Conservation (phyloP, 495 filamentous ascomycete genomes). For the Hypomontagnella submonticulosa region DNA sequence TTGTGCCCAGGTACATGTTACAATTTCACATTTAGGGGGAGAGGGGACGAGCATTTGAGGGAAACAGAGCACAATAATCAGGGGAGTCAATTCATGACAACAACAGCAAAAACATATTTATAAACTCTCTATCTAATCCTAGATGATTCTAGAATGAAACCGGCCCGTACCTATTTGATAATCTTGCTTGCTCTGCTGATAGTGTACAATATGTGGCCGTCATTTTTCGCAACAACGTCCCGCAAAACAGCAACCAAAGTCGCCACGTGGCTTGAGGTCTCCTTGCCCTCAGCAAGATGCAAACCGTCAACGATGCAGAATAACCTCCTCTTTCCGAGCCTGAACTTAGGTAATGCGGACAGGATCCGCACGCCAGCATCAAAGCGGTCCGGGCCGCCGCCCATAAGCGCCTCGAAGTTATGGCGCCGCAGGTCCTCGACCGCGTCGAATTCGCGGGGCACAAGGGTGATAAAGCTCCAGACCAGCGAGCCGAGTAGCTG, state of each 20-base stretch:
- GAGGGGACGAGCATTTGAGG: too few relatives aligned
- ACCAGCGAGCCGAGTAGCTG: constrained; percentile 37
- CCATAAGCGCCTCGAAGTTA: constrained; percentile 20
- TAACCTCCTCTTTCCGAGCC: not conserved
- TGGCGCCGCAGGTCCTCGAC: constrained; percentile 1
- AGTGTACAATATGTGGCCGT: constrained; percentile 12
- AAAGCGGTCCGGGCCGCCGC: constrained; percentile 23
- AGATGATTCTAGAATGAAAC: too few relatives aligned
- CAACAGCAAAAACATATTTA: too few relatives aligned
- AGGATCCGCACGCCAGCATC: constrained; percentile 27
- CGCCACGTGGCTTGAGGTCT: not conserved
- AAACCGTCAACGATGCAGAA: constrained; percentile 34
- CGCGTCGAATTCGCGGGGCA: constrained; percentile 11
- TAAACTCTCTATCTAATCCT: too few relatives aligned
- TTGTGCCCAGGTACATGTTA: too few relatives aligned
- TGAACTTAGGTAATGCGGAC: constrained; percentile 20
- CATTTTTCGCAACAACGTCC: constrained; percentile 3
- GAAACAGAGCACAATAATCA: too few relatives aligned
- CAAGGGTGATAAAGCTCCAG: constrained; percentile 25
- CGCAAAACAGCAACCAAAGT: constrained; percentile 9
- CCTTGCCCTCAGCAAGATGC: constrained; percentile 19
- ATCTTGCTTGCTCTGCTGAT: not conserved
- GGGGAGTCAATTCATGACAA: too few relatives aligned
- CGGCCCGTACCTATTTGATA: not conserved
- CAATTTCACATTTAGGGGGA: too few relatives aligned